A percentile compares a stretch with the other conserved stretches of the same genome.
These are phyloP conservation scores for Fusarium sp. DNA, from an alignment of 2,329 filamentous ascomycete species.

Conservation along the genomic window DNA sequence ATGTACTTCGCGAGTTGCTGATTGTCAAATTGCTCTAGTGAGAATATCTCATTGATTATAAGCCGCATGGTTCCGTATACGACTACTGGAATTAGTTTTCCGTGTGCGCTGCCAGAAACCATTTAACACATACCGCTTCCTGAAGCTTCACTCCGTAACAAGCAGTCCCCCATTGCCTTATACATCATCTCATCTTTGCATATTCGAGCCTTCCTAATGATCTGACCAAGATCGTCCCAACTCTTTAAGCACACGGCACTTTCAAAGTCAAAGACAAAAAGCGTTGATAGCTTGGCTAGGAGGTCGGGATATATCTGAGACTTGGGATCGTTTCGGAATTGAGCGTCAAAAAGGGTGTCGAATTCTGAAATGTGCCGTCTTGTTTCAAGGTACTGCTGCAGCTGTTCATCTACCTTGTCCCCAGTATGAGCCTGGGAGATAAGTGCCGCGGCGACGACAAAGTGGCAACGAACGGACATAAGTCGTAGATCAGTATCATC, in stretches of 20 bases:
- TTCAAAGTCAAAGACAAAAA: slow-evolving; percentile 84
- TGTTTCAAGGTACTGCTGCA: slow-evolving; percentile 69
- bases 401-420: slow-evolving; percentile 58
- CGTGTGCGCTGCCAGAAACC: neutral
- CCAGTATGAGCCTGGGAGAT: slow-evolving; percentile 62
- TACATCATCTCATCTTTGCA: slow-evolving; percentile 59
- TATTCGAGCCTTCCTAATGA: slow-evolving; percentile 62
- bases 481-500: slow-evolving; percentile 60
- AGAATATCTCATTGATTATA: slow-evolving; percentile 75
- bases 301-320: slow-evolving; percentile 61
- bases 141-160: slow-evolving; percentile 64
- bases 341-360: slow-evolving; percentile 64
- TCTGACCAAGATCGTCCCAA: slow-evolving; percentile 71
- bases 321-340: slow-evolving; percentile 52
- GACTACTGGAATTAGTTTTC: slow-evolving; percentile 47
- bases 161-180: slow-evolving; percentile 72
- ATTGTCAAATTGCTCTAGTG: slow-evolving; percentile 63
- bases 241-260: slow-evolving; percentile 71
- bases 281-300: slow-evolving; percentile 67
- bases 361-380: slow-evolving; percentile 70
- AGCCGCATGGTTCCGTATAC: slow-evolving; percentile 66
- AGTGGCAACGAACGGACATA: slow-evolving; percentile 75
- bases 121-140: slow-evolving; percentile 54
- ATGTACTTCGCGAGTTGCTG: slow-evolving; percentile 78
- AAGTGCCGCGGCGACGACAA: slow-evolving; percentile 65